Base-by-base conservation (phyloP, 768 basidiomycete genomes). In the Pisolithus tinctorius region DNA sequence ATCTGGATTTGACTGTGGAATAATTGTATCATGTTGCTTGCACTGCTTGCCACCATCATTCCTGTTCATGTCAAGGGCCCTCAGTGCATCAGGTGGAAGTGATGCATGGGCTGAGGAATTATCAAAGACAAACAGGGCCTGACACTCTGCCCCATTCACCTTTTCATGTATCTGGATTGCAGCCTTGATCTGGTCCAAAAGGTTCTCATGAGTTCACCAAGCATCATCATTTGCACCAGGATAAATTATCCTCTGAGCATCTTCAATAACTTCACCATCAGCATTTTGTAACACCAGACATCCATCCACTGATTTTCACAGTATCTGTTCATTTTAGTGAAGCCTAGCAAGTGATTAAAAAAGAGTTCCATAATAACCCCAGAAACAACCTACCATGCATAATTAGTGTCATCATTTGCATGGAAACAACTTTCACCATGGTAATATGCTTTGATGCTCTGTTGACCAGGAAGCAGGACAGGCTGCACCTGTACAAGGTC, bases 341-440 rank as follows among this genome's bases (percentile, higher is more conserved):
- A 30, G 43, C 43, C 43, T 45, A 10, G 23, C 17, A 20, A 44
- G 4, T n/a, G 25, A 3, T 27, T 23, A 27, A 45, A 1, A 14
- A 16, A n/a, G n/a, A n/a, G n/a, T 45, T 27, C 11, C 3, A 27
- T 45, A 6, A 10, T 27, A 13, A 9, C 7, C 25, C 10, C 25
- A 43, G 13, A 42, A 25, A 20, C 14, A 42, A 45, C 43, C n/a
- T 29, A 50, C 49, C 30, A 60, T 45, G 30, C 25, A 16, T 62
- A 53, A 2, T 56, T 55, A 27, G 70, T 70, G 13, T 70, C 62
- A 9, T 73, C 66, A 16, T 56, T 50, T n/a, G 70, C 66, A 55
- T 47, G 50, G 25, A 47, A 51, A 8, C 45, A 51, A 20, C 34
- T 38, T 38, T 51, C 45, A n/a, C 47, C 45, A 40, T 51, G 50